Evolutionary conservation across 1,139 yeast genomes (phyloP), one percentile per base, ranked within the genome.

Genomic region (Taphrina flavorubra): DNA sequence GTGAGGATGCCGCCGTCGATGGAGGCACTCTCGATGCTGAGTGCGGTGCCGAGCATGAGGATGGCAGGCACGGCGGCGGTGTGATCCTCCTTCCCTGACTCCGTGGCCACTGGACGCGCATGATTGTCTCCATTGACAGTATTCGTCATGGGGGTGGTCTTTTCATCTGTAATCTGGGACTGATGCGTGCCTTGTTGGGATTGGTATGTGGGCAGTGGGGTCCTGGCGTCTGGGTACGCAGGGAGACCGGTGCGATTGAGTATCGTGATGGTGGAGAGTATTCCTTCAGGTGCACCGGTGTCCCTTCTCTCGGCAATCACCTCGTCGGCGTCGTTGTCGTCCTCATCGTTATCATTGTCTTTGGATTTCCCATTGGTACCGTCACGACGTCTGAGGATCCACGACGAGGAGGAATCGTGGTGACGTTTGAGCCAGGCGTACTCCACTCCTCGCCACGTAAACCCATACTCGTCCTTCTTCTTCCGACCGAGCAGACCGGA

Each of bases 1-100:
- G 60, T 39, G 49, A 56, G 36, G 49, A 56, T n/a, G 2, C 60
- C 60, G 1, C 60, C 60, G 39, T 56, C 47, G 60, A 56, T 40
- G 47, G 39, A 34, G 60, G 60, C 60, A 37, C 47, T 40, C 7
- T 39, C 60, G 31, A 56, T 56, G 37, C 36, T n/a, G 47, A 56
- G 47, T 3, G 60, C 60, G 47, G 47, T 56, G 11, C 44, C 60
- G 60, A 56, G 60, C 31, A 56, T 40, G 34, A 56, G 25, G 36
- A 56, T 13, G 49, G 14, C 47, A 10, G 57, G 42, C 42, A 53
- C 7, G 5, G 20, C 42, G 31, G 42, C 31, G 34, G 47, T 31
- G 44, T n/a, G 8, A 5, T 18, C 47, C 36, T 49, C 36, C 5
- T 1, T 7, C 13, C 16, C 18, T 7, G 47, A 44, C 16, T 14